phyloP scores from a whole-genome alignment of 306 rosid genomes.

The Glycine soja region DNA sequence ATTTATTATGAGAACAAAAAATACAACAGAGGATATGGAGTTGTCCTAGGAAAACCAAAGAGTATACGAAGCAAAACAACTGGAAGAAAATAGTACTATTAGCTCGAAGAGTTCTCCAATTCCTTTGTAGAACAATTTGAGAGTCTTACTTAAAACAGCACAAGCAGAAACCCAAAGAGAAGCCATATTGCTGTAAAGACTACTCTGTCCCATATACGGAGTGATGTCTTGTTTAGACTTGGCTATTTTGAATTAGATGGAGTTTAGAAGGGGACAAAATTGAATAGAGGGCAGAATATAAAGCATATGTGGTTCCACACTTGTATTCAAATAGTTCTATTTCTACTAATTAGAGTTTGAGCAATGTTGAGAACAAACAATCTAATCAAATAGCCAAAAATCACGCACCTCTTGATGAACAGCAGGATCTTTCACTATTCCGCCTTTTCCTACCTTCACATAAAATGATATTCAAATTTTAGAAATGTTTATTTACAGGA shows the following conservation, averaged over 20 bases:
- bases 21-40: background rate
- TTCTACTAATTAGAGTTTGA: conserved; percentile 30
- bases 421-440: conserved; percentile 62
- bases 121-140: too few relatives aligned
- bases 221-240: background rate
- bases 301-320: conserved; percentile 20
- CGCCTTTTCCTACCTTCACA: conserved; percentile 64
- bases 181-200: background rate
- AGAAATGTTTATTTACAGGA: conserved; percentile 33
- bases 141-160: background rate
- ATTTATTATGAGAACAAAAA: background rate
- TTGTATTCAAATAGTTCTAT: conserved; percentile 5
- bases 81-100: background rate
- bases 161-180: background rate
- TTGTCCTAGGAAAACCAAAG: background rate
- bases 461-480: conserved; percentile 18
- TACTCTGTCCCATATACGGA: background rate
- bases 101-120: background rate
- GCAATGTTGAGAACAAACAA: conserved; percentile 8
- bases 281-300: background rate
- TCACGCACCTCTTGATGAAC: conserved; percentile 63
- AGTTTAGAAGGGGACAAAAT: background rate
- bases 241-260: background rate
- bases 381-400: conserved; percentile 27
- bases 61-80: background rate